phyloP scores from a whole-genome alignment of 257 asterid species.

The Verbascum thapsus region DNA sequence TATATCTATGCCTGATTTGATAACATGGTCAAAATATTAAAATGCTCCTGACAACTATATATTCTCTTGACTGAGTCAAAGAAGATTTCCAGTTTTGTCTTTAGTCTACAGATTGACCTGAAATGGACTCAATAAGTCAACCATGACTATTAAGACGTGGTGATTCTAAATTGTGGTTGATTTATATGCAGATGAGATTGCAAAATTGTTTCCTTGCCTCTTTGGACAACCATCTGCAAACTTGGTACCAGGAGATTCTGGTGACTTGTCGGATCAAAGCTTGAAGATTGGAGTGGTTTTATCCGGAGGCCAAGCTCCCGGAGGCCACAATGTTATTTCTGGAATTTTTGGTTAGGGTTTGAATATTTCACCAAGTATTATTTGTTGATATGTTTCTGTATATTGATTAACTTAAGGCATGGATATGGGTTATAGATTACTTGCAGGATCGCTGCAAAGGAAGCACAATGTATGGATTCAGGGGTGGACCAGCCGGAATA shows the following conservation, averaged over 20 bases:
- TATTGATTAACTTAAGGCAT: background rate
- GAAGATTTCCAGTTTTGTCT: constrained; percentile 6
- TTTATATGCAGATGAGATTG: constrained; percentile 76
- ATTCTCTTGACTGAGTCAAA: background rate
- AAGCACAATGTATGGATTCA: constrained; percentile 89
- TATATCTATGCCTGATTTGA: background rate
- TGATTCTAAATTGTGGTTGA: constrained; percentile 12
- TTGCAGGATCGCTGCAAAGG: constrained; percentile 90
- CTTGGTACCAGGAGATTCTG: constrained; percentile 65
- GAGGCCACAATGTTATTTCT: constrained; percentile 97
- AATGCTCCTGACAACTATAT: constrained; percentile 5
- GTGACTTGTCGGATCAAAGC: constrained; percentile 32
- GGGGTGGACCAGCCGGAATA: constrained; percentile 98
- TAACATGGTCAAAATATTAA: background rate
- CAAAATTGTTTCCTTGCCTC: constrained; percentile 78
- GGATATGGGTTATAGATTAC: constrained; percentile 59
- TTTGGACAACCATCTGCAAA: constrained; percentile 89
- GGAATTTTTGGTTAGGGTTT: constrained; percentile 78
- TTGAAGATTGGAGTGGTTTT: constrained; percentile 92
- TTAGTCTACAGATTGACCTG: constrained; percentile 3
- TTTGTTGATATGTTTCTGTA: background rate
- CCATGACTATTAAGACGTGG: background rate
- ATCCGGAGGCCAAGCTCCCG: constrained; percentile 99
- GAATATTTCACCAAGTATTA: background rate
- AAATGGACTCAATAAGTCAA: constrained; percentile 19